Base-by-base conservation (phyloP, 148 eudicot genomes). In the Vaccinium vitisidaea region DNA sequence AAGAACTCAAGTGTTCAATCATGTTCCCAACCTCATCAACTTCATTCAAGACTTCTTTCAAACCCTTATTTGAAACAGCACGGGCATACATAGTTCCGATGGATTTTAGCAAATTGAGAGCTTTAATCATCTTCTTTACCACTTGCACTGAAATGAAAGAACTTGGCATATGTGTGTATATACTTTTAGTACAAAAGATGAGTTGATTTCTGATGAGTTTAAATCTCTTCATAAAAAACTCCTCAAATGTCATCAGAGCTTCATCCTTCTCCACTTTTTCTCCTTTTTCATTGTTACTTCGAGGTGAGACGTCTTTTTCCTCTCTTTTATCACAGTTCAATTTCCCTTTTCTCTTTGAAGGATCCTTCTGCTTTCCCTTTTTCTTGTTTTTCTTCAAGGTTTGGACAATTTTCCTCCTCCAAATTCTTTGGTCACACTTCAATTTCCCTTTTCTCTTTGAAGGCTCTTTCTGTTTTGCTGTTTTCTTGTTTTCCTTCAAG, bases 111-210 rank as follows among this genome's bases (percentile, higher is more conserved):
- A 87, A 23, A 61, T 77, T 73, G 63, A 89, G 50, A 43, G 86
- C 87, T 6, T n/a, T 50, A 12, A 90, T 84, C 92, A 90, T 93
- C 49, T 83, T 69, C 76, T 83, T 84, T 3, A 69, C 89, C 13
- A 80, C 86, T 53, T 80, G 79, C 21, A 81, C 6, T 5, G 90
- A 70, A 49, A 92, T 52, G 8, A 32, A 46, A 13, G 93, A 43
- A 43, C 46, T 92, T 1, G 97, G 98, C 75, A 93, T 52, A 65
- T 95, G 96, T 4, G 93, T 91, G 76, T 76, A 90, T 67, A 95
- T 79, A 87, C 77, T 89, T 46, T 59, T 77, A 8, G 82, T 61
- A 63, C 88, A 85, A 76, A 58, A 79, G 21, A 32, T 49, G 55
- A 95, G 75, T 71, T 10, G 25, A 16, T 74, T 73, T 67, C 84